Evolutionary conservation across 352 stramenopile species (phyloP).

Genomic region (Globisporangium nodosum): DNA sequence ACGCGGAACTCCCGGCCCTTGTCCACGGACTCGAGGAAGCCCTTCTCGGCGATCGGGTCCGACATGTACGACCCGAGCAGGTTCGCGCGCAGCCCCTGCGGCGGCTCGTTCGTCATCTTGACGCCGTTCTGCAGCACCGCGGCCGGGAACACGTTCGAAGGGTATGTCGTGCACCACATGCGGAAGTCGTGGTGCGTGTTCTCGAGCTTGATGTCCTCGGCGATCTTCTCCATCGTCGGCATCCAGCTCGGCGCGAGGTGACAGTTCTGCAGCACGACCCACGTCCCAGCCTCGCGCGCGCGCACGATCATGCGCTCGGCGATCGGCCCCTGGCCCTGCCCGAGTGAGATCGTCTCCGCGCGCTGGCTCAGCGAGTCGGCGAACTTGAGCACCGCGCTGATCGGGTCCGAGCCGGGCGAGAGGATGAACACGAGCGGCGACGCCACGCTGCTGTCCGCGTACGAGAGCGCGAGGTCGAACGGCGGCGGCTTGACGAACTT

Average conservation of each 20-base stretch:
- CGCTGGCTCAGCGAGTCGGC: constrained; percentile 68
- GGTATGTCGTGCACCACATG: constrained; percentile 94
- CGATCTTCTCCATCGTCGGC: constrained; percentile 90
- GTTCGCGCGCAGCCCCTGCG: constrained; percentile 89
- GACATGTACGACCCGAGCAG: constrained; percentile 88
- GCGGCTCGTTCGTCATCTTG: constrained; percentile 96
- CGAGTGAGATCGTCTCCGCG: constrained; percentile 89
- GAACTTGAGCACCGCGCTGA: constrained; percentile 89
- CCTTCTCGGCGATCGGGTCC: constrained; percentile 86
- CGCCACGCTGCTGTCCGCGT: constrained; percentile 79
- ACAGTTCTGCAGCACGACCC: constrained; percentile 91
- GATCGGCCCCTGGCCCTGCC: constrained; percentile 89
- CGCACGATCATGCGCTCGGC: constrained; percentile 87
- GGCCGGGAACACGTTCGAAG: constrained; percentile 90
- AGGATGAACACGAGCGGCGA: constrained; percentile 92
- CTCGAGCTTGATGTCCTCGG: constrained; percentile 76
- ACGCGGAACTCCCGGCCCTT: constrained; percentile 81
- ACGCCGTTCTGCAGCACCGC: constrained; percentile 94
- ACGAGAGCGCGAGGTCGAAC: constrained; percentile 88
- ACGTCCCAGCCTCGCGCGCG: constrained; percentile 74
- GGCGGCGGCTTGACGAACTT: constrained; percentile 88
- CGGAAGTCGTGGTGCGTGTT: constrained; percentile 87
- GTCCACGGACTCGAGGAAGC: constrained; percentile 82
- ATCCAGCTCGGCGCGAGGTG: constrained; percentile 92
- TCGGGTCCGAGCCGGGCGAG: constrained; percentile 88